These are phyloP conservation scores for Candida xyloterini DNA, from an alignment of 805 yeast species.

Conservation along the genomic window DNA sequence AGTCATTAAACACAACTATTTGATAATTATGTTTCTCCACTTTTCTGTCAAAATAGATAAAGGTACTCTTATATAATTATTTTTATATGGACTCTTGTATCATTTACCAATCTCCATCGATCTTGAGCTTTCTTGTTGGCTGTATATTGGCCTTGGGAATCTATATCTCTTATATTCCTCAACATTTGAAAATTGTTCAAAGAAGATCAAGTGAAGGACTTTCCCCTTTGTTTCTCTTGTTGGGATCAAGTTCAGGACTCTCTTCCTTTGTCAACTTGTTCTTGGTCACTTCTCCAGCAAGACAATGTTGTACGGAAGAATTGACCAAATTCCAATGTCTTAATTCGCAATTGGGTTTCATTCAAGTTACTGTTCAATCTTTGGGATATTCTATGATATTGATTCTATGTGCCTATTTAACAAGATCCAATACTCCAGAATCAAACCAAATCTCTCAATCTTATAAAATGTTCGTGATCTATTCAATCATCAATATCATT, in stretches of 20 bases:
- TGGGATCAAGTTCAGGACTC: constrained; percentile 69
- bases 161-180: constrained; percentile 70
- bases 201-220: constrained; percentile 74
- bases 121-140: constrained; percentile 47
- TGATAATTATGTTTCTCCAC: constrained; percentile 2
- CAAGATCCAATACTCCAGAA: constrained; percentile 28
- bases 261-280: constrained; percentile 66
- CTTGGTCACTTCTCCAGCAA: constrained; percentile 56
- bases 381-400: constrained; percentile 56
- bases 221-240: constrained; percentile 65
- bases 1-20: constrained; percentile 38
- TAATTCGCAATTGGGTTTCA: constrained; percentile 60
- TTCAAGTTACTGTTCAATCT: constrained; percentile 66
- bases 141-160: constrained; percentile 62
- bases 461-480: constrained; percentile 40
- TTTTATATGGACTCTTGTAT: constrained; percentile 31
- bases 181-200: constrained; percentile 55
- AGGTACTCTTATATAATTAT: neutral
- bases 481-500: constrained; percentile 33
- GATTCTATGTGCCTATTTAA: constrained; percentile 48
- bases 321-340: constrained; percentile 56
- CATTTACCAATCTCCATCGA: constrained; percentile 48
- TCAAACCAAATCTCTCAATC: too few relatives aligned
- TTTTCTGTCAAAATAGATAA: constrained; percentile 10
- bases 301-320: constrained; percentile 52